Conservation (phyloP, 306 rosid genomes). For the Vachellia collinsii region DNA sequence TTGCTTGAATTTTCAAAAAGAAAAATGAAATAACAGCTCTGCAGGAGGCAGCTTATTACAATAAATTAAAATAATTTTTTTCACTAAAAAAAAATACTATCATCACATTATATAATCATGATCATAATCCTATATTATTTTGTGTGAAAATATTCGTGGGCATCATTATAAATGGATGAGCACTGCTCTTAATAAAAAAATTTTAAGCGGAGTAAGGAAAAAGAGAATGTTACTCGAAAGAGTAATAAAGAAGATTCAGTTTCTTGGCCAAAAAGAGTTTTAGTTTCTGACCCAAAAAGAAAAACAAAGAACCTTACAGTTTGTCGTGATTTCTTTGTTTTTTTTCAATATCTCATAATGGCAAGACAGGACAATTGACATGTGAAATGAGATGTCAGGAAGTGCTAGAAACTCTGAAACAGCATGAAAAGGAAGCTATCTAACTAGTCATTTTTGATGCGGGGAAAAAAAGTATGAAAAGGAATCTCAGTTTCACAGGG, state of each 20-base stretch:
- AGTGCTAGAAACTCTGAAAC: neutral
- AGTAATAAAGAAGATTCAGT: neutral
- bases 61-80: neutral
- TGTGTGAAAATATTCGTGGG: neutral
- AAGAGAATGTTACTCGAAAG: neutral
- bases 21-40: neutral
- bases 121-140: neutral
- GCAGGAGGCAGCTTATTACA: neutral
- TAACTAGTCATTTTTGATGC: no score
- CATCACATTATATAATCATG: neutral
- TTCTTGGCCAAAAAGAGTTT: neutral
- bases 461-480: no score
- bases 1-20: neutral
- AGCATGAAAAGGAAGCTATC: neutral
- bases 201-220: neutral
- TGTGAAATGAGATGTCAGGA: neutral
- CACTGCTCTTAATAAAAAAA: neutral
- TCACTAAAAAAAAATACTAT: neutral
- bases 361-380: constrained; percentile 2
- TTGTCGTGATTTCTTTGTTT: constrained; percentile 14
- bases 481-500: neutral
- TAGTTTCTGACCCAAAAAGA: neutral
- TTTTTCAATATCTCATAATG: constrained; percentile 11
- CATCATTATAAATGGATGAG: neutral
- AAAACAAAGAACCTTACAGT: neutral